These are phyloP conservation scores for Fusarium coffeatum DNA, from an alignment of 2,329 filamentous ascomycete species.

Conservation along the genomic window DNA sequence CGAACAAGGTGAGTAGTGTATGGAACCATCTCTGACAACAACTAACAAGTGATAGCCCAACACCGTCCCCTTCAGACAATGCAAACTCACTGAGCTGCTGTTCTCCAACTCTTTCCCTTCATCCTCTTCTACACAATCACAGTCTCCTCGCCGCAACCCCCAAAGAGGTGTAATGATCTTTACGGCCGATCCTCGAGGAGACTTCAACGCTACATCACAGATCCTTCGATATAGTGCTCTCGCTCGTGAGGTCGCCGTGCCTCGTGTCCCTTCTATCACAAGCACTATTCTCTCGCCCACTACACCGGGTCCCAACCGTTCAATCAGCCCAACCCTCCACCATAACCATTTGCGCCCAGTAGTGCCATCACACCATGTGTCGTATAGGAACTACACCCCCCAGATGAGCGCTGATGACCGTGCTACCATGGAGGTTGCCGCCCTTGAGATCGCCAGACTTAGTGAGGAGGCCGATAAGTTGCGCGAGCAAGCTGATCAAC, in stretches of 20 bases:
- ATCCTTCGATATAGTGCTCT: conserved; percentile 95
- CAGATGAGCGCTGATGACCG: conserved; percentile 61
- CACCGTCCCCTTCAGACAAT: conserved; percentile 82
- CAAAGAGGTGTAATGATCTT: conserved; percentile 97
- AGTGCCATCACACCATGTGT: conserved; percentile 53
- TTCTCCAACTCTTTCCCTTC: conserved; percentile 91
- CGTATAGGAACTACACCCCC: conserved; percentile 56
- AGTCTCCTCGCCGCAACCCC: conserved; percentile 68
- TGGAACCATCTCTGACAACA: background rate
- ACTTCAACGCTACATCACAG: conserved; percentile 97
- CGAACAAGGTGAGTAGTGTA: conserved; percentile 70
- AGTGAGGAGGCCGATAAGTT: conserved; percentile 78
- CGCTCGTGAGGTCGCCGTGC: conserved; percentile 91
- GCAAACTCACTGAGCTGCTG: conserved; percentile 85
- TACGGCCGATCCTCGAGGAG: conserved; percentile 89
- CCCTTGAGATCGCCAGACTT: conserved; percentile 83
- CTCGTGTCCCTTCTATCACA: conserved; percentile 85
- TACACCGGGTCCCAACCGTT: conserved; percentile 39
- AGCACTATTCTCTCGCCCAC: conserved; percentile 69
- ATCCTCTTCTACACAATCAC: conserved; percentile 54
- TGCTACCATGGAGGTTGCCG: conserved; percentile 84
- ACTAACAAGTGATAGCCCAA: conserved; percentile 65
- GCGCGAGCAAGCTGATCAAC: conserved; percentile 67
- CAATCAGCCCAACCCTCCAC: conserved; percentile 50
- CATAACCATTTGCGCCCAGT: conserved; percentile 55